Percentiles rank a stretch among this genome's conserved stretches.
phyloP scores from a whole-genome alignment of 2,329 filamentous ascomycete species.

The Reticulascus tulasneorum region DNA sequence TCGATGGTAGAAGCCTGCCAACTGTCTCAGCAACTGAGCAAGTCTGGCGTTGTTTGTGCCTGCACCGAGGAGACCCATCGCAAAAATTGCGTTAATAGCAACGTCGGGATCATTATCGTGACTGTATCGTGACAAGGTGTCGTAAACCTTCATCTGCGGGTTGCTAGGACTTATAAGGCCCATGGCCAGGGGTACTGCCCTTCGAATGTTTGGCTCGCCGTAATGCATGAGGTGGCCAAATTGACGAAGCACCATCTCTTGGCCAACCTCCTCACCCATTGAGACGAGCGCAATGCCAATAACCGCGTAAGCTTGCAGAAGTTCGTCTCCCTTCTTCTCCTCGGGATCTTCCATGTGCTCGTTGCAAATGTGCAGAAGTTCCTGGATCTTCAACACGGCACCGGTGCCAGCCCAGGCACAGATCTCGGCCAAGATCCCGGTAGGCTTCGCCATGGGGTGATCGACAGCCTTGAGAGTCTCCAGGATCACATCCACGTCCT shows the following conservation, averaged over 20 bases:
- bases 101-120: constrained; percentile 99
- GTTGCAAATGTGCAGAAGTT: constrained; percentile 96
- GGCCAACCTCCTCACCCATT: constrained; percentile 97
- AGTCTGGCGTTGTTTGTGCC: constrained; percentile 97
- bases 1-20: constrained; percentile 97
- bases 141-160: constrained; percentile 99
- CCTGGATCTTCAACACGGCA: constrained; percentile 93
- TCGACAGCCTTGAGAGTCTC: constrained; percentile 97
- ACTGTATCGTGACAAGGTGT: constrained; percentile 93
- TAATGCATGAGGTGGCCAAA: constrained; percentile 99
- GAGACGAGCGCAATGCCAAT: constrained; percentile 89
- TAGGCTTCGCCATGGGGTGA: constrained; percentile 95
- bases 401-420: constrained; percentile 98
- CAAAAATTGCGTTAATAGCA: constrained; percentile 96
- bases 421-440: constrained; percentile 87
- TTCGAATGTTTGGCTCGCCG: constrained; percentile 93
- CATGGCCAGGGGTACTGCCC: constrained; percentile 94
- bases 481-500: constrained; percentile 96
- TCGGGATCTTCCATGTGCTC: constrained; percentile 94
- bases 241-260: constrained; percentile 97
- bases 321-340: constrained; percentile 91
- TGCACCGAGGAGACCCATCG: constrained; percentile 94
- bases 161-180: constrained; percentile 95
- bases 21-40: constrained; percentile 87
- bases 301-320: constrained; percentile 94